Base-by-base conservation (phyloP, 768 basidiomycete species). In the Kwoniella sp. region DNA sequence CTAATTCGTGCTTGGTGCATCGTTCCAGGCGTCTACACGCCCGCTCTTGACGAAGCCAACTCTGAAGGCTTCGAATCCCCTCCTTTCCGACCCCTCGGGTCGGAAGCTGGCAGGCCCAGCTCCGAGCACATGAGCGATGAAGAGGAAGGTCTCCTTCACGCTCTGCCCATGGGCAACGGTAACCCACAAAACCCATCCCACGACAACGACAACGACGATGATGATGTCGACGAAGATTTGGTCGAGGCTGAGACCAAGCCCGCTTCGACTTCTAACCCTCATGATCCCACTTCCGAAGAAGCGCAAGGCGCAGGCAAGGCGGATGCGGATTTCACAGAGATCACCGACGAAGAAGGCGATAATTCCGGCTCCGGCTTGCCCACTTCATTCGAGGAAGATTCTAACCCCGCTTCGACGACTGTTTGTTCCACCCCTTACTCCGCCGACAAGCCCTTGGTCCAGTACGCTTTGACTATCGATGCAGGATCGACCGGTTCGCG, bases 401-500 rank as follows among this genome's bases (percentile, higher is more conserved):
- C 88, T 0, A 86, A 95, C 80, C 88, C 86, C 0, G 79, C 84
- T 36, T 85, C 84, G 65, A 93, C 92, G 0, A 85, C 87, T 0
- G 82, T 87, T 81, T 97, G 93, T 81, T 84, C 84, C 0, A 59
- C 78, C 0, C 85, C 91, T 0, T 80, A 86, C 77, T 80, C 80
- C 15, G 69, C 84, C 1, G 72, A 79, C 55, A 74, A 83, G 53
- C 84, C 85, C 0, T 83, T 95, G 61, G 88, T 95, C 13, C 91
- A 92, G 78, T 99, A 90, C 79, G 93, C 92, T 0, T 85, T 98
- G 73, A 96, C 97, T 88, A 90, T 98, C 81, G 96, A 99, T 79
- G 95, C 96, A 0, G 96, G 96, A 24, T 97, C 94, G 19, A 96
- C 93, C 0, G 96, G 95, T 21, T 96, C 94, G 0, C 87, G 96